Conservation (phyloP, 2,329 filamentous ascomycete genomes). For the Ascocoryne sarcoides region DNA sequence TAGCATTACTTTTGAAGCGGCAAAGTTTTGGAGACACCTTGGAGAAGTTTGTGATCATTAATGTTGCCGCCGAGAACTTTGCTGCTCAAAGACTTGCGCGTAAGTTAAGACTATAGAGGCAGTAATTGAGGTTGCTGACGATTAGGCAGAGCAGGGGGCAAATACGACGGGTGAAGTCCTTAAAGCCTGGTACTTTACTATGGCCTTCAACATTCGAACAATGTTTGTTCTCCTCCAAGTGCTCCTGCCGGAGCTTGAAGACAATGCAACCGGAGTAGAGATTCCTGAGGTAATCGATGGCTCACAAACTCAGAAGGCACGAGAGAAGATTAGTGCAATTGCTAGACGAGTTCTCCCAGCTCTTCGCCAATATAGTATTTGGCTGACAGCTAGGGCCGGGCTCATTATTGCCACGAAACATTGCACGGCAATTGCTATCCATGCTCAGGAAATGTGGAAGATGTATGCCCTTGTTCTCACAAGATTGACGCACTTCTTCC, state of each 20-base stretch:
- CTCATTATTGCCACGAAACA: conserved; percentile 45
- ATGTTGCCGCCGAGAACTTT: conserved; percentile 74
- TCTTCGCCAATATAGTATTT: conserved; percentile 59
- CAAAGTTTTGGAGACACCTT: conserved; percentile 55
- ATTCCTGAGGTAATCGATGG: conserved; percentile 37
- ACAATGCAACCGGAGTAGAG: conserved; percentile 29
- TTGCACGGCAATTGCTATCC: conserved; percentile 37
- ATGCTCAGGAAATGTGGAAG: conserved; percentile 56
- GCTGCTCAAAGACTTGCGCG: conserved; percentile 53
- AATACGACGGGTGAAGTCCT: conserved; percentile 12
- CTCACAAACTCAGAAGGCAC: conserved; percentile 28
- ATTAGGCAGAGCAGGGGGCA: background rate
- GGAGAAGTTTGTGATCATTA: conserved; percentile 75
- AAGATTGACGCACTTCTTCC: conserved; percentile 48
- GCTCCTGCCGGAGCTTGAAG: conserved; percentile 60
- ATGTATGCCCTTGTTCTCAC: conserved; percentile 55
- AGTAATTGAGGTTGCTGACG: background rate
- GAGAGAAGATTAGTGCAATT: conserved; percentile 46
- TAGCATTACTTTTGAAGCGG: conserved; percentile 65
- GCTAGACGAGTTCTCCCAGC: conserved; percentile 54
- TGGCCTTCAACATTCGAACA: conserved; percentile 71
- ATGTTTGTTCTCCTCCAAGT: conserved; percentile 64
- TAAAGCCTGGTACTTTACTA: conserved; percentile 53
- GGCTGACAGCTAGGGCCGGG: conserved; percentile 49
- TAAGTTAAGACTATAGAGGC: conserved; percentile 28